Conservation (phyloP, 345 rosid species). For the Camelina hispida region DNA sequence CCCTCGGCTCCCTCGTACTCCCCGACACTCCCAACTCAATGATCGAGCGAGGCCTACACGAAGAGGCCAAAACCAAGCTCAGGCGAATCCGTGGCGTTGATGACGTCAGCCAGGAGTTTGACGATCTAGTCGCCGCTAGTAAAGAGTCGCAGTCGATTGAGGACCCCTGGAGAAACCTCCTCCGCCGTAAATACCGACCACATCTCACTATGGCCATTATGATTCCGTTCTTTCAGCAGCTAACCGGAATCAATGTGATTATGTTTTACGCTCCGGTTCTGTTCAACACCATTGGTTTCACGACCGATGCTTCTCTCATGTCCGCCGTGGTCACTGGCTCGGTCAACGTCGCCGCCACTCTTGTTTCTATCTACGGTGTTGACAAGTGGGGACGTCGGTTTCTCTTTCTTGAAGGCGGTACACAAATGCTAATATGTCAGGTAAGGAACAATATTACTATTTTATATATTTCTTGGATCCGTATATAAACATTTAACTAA, state of each 20-base stretch:
- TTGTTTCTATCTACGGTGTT: conserved; percentile 47
- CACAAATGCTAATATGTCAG: conserved; percentile 51
- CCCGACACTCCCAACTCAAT: conserved; percentile 96
- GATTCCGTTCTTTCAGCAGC: conserved; percentile 85
- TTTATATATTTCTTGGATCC: background rate
- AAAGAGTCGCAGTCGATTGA: conserved; percentile 72
- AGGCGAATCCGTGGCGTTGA: conserved; percentile 71
- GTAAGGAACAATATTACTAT: conserved; percentile 21
- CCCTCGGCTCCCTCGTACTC: conserved; percentile 75
- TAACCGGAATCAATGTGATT: conserved; percentile 87
- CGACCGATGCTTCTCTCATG: conserved; percentile 64
- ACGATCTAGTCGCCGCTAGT: conserved; percentile 76
- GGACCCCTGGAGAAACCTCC: conserved; percentile 79
- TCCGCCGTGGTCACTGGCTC: conserved; percentile 48
- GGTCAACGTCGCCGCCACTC: conserved; percentile 42
- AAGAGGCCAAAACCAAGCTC: conserved; percentile 64
- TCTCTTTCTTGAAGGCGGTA: conserved; percentile 49
- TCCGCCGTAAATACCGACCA: conserved; percentile 82
- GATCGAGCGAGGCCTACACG: conserved; percentile 82
- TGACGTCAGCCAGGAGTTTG: conserved; percentile 77
- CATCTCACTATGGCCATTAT: conserved; percentile 74
- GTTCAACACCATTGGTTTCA: conserved; percentile 84
- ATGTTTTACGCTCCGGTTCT: conserved; percentile 92
- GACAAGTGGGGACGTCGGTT: conserved; percentile 49
- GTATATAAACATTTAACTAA: background rate